A percentile compares a stretch with the other conserved stretches of the same genome.
Evolutionary conservation across 495 filamentous ascomycete species (phyloP).

Genomic region (Penicillium cosmopolitanum): DNA sequence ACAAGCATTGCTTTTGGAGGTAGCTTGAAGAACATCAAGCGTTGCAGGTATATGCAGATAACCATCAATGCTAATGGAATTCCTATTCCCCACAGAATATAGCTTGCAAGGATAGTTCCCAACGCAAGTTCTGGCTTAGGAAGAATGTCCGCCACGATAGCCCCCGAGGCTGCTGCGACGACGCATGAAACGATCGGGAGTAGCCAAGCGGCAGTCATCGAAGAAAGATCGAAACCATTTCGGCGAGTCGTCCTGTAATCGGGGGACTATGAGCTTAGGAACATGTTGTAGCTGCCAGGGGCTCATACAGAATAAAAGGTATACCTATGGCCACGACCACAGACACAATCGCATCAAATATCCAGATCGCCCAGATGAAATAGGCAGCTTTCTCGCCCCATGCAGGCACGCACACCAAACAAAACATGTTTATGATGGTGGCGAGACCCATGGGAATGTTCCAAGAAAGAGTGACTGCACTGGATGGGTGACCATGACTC

Average conservation of each 20-base stretch:
- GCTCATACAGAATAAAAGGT: slow-evolving; percentile 57
- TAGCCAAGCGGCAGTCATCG: slow-evolving; percentile 63
- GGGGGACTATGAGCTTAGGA: neutral
- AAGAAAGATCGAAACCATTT: slow-evolving; percentile 34
- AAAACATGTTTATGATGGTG: slow-evolving; percentile 63
- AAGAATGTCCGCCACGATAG: slow-evolving; percentile 56
- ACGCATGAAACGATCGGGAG: slow-evolving; percentile 62
- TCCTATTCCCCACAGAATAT: slow-evolving; percentile 64
- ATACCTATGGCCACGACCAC: slow-evolving; percentile 53
- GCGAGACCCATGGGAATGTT: slow-evolving; percentile 64
- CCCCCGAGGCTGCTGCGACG: slow-evolving; percentile 60
- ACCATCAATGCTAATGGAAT: slow-evolving; percentile 57
- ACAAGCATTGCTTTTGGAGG: slow-evolving; percentile 63
- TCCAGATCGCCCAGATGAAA: slow-evolving; percentile 61
- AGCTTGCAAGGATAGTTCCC: slow-evolving; percentile 59
- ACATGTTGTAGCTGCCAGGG: neutral
- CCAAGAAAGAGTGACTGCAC: slow-evolving; percentile 64
- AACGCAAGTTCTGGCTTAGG: slow-evolving; percentile 55
- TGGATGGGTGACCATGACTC: slow-evolving; percentile 60
- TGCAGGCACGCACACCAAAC: slow-evolving; percentile 55
- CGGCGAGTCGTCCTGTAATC: slow-evolving; percentile 36
- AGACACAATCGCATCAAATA: slow-evolving; percentile 58
- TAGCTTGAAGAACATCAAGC: slow-evolving; percentile 59
- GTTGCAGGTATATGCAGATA: slow-evolving; percentile 63
- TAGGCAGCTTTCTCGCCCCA: slow-evolving; percentile 47